Percentiles rank a stretch among this genome's conserved stretches.
These are phyloP conservation scores for Micractinium sp. DNA, from an alignment of 139 green algal genomes.

Conservation along the genomic window DNA sequence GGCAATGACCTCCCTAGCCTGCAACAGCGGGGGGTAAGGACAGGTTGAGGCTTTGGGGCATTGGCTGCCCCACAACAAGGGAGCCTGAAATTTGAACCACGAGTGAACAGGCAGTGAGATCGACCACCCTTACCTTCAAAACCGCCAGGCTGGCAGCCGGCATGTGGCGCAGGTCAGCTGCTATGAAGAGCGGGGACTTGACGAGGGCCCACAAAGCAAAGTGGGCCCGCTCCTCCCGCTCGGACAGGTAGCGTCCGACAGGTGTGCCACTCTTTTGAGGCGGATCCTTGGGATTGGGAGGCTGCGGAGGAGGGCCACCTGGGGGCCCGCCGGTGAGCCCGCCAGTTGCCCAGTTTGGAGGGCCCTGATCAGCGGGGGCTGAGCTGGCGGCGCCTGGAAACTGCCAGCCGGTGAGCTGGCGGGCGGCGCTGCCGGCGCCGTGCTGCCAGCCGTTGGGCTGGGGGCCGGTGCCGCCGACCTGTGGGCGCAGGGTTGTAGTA, in stretches of 20 bases:
- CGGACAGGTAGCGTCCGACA: background rate
- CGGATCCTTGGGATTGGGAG: background rate
- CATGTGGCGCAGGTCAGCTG: constrained; percentile 49
- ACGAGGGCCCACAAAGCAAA: constrained; percentile 77
- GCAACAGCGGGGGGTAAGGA: constrained; percentile 2
- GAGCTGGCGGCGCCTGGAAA: too few relatives aligned
- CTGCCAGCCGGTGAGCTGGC: too few relatives aligned
- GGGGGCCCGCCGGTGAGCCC: too few relatives aligned
- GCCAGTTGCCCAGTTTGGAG: background rate
- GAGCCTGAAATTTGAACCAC: too few relatives aligned
- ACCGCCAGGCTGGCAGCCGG: constrained; percentile 26
- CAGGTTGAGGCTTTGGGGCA: too few relatives aligned
- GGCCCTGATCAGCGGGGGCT: background rate
- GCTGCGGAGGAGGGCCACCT: background rate
- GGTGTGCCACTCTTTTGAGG: background rate
- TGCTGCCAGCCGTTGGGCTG: background rate
- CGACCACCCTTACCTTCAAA: background rate
- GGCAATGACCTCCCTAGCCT: constrained; percentile 58
- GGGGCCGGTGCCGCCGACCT: background rate
- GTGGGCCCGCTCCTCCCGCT: constrained; percentile 54
- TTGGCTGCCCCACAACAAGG: too few relatives aligned
- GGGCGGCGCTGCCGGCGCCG: too few relatives aligned
- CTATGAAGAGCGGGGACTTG: constrained; percentile 71
- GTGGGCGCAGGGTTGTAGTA: background rate
- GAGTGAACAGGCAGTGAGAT: too few relatives aligned